Conservation (phyloP, 2,329 filamentous ascomycete genomes). For the Sarocladium oryzae region DNA sequence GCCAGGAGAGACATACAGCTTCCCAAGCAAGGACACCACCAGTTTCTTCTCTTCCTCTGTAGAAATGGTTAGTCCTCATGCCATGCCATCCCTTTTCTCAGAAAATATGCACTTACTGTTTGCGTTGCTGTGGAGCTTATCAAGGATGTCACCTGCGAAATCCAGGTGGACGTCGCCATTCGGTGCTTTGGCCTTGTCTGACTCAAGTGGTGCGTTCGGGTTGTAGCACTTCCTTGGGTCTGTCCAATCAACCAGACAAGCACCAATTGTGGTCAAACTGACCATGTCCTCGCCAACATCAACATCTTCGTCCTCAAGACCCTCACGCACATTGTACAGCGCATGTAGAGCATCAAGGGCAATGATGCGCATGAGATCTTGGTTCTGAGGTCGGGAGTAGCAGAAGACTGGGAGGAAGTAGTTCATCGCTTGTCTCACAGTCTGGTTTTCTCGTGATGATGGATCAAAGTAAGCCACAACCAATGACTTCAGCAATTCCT, state of each 20-base stretch:
- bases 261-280: constrained; percentile 67
- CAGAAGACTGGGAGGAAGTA: constrained; percentile 96
- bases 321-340: constrained; percentile 66
- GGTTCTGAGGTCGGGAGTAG: constrained; percentile 77
- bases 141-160: constrained; percentile 70
- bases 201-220: constrained; percentile 42
- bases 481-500: constrained; percentile 76
- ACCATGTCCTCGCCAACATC: constrained; percentile 75
- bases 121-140: constrained; percentile 60
- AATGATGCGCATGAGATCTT: constrained; percentile 70
- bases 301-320: constrained; percentile 66
- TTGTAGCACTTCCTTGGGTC: constrained; percentile 75
- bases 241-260: constrained; percentile 89
- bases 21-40: constrained; percentile 69
- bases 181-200: constrained; percentile 51
- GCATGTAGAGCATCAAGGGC: constrained; percentile 69
- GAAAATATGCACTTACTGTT: constrained; percentile 56
- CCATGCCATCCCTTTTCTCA: too few species aligned
- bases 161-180: constrained; percentile 76
- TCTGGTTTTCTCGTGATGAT: constrained; percentile 70
- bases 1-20: constrained; percentile 70
- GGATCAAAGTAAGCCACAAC: constrained; percentile 88
- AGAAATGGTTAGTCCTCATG: constrained; percentile 21
- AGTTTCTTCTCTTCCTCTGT: constrained; percentile 82
- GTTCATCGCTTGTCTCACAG: constrained; percentile 76